Percentiles rank a stretch among this genome's conserved stretches.
Conservation (phyloP, 805 yeast species). For the Nakazawaea laoshanensis region DNA sequence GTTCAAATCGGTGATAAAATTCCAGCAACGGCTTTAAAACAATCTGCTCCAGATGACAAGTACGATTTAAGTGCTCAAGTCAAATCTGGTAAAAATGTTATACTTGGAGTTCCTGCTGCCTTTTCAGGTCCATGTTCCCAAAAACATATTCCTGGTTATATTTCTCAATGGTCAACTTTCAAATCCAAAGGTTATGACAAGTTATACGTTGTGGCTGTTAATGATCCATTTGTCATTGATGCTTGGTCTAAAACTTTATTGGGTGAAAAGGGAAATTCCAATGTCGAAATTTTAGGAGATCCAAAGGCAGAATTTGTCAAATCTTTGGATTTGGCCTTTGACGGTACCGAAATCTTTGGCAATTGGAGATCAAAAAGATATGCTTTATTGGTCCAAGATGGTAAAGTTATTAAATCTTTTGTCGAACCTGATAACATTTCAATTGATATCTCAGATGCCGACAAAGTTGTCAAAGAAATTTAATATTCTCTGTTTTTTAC, state of each 20-base stretch:
- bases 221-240: constrained; percentile 78
- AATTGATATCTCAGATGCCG: constrained; percentile 45
- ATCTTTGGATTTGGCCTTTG: constrained; percentile 60
- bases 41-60: constrained; percentile 14
- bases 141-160: constrained; percentile 66
- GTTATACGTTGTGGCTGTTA: constrained; percentile 67
- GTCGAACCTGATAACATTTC: constrained; percentile 79
- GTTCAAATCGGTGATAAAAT: constrained; percentile 11
- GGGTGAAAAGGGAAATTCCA: constrained; percentile 14
- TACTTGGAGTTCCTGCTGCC: constrained; percentile 67
- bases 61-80: constrained; percentile 16
- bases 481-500: not conserved
- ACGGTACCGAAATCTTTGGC: constrained; percentile 73
- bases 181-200: constrained; percentile 56
- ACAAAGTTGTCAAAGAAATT: constrained; percentile 28
- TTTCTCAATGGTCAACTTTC: constrained; percentile 42
- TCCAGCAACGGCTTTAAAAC: constrained; percentile 8
- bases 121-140: constrained; percentile 76
- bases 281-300: constrained; percentile 56
- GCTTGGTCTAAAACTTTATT: constrained; percentile 60
- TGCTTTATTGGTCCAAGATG: constrained; percentile 70
- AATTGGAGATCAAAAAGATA: constrained; percentile 66
- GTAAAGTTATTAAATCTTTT: constrained; percentile 55
- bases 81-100: constrained; percentile 18
- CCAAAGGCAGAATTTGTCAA: constrained; percentile 66